A percentile compares a stretch with the other conserved stretches of the same genome.
Conservation (phyloP, 202 grass and related monocot species). For the Panicum hallii region DNA sequence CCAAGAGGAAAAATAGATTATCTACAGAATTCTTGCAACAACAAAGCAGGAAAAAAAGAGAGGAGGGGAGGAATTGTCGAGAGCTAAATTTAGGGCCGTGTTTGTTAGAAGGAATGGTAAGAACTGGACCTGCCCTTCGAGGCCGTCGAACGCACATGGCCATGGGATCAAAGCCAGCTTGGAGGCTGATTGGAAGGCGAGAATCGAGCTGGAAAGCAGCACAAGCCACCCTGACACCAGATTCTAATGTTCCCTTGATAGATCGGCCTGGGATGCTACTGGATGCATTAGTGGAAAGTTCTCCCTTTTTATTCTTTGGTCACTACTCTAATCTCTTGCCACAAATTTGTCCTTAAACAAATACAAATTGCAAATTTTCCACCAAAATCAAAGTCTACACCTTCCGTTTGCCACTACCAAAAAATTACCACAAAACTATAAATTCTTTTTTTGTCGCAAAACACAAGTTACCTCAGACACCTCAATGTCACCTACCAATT, state of each 20-base stretch:
- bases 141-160: neutral
- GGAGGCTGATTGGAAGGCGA: neutral
- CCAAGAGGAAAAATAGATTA: neutral
- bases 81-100: conserved; percentile 37
- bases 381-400: neutral
- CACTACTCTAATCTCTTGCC: neutral
- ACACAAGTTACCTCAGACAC: too few relatives aligned
- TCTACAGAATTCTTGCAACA: conserved; percentile 6
- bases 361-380: neutral
- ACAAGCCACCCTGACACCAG: neutral
- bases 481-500: too few relatives aligned
- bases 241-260: neutral
- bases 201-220: neutral
- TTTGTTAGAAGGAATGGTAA: neutral
- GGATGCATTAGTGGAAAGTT: neutral
- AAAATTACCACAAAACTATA: neutral
- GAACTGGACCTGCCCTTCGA: neutral
- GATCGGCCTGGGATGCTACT: neutral
- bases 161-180: neutral
- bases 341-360: neutral
- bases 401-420: neutral
- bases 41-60: neutral
- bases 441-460: neutral
- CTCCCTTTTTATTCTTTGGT: neutral
- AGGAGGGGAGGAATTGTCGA: conserved; percentile 41